Percentiles rank a stretch among this genome's conserved stretches.
These are phyloP conservation scores for Phlegmacium glaucopus DNA, from an alignment of 768 basidiomycete genomes.

Conservation along the genomic window DNA sequence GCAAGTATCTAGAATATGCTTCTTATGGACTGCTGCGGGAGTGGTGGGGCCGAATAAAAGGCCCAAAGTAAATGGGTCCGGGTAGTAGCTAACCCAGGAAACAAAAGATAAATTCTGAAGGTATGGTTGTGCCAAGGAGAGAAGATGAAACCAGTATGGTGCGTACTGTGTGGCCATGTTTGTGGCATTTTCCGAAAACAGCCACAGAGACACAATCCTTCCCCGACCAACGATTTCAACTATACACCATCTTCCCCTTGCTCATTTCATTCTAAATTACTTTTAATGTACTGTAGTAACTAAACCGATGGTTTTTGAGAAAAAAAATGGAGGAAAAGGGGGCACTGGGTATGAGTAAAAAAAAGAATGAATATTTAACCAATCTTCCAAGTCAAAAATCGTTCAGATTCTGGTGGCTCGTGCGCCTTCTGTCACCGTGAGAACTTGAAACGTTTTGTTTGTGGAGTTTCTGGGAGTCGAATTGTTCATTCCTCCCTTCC, in stretches of 20 bases:
- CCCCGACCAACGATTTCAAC: constrained; percentile 7
- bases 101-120: too few relatives aligned
- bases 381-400: constrained; percentile 49
- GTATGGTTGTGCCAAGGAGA: too few relatives aligned
- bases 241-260: constrained; percentile 11
- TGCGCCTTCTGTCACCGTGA: constrained; percentile 46
- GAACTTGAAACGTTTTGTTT: constrained; percentile 38
- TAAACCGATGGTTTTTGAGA: constrained; percentile 1
- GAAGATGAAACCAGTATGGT: too few relatives aligned
- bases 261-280: constrained; percentile 14
- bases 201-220: constrained; percentile 12
- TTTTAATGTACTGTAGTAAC: constrained; percentile 6
- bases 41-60: too few relatives aligned
- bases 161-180: constrained; percentile 9
- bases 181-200: constrained; percentile 17
- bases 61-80: too few relatives aligned
- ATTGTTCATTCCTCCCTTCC: constrained; percentile 27
- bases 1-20: too few relatives aligned
- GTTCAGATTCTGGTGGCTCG: constrained; percentile 48
- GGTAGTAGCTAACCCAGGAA: too few relatives aligned
- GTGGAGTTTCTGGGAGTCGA: constrained; percentile 35
- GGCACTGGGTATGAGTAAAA: constrained; percentile 10
- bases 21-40: too few relatives aligned
- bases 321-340: constrained; percentile 15
- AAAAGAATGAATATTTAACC: constrained; percentile 29